Conservation (phyloP, 176 grass and related monocot genomes). For the Saccharum officinarum region DNA sequence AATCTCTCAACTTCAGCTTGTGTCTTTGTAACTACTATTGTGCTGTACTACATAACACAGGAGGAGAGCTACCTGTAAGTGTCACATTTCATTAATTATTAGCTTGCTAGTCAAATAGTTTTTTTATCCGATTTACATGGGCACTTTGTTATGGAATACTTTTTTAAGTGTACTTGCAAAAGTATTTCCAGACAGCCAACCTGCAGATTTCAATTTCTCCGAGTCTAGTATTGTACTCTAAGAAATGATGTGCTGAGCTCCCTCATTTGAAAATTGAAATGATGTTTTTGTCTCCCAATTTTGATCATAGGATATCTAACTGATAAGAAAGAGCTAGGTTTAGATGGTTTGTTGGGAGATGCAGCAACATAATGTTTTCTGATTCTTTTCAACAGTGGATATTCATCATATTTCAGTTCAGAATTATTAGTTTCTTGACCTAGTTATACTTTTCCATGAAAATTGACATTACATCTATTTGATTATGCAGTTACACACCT, state of each 20-base stretch:
- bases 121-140: not conserved
- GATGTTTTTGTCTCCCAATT: not conserved
- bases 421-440: not conserved
- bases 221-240: not conserved
- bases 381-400: not conserved
- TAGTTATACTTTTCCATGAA: not conserved
- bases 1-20: conserved; percentile 77
- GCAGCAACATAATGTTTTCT: conserved; percentile 9
- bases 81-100: conserved; percentile 1
- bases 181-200: not conserved
- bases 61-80: conserved; percentile 87
- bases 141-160: not conserved
- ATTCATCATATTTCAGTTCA: not conserved
- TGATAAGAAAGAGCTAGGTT: not conserved
- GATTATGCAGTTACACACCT: conserved; percentile 63
- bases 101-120: not conserved
- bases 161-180: not conserved
- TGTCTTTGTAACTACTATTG: conserved; percentile 72
- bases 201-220: not conserved
- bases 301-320: not conserved
- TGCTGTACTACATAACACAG: conserved; percentile 69
- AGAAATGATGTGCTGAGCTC: not conserved
- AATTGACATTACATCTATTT: conserved; percentile 19
- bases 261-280: conserved; percentile 11
- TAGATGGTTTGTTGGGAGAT: not conserved